Percentiles rank a stretch among this genome's conserved stretches.
These are phyloP conservation scores for Bryopsis sp. DNA, from an alignment of 139 green algal species.

Conservation along the genomic window DNA sequence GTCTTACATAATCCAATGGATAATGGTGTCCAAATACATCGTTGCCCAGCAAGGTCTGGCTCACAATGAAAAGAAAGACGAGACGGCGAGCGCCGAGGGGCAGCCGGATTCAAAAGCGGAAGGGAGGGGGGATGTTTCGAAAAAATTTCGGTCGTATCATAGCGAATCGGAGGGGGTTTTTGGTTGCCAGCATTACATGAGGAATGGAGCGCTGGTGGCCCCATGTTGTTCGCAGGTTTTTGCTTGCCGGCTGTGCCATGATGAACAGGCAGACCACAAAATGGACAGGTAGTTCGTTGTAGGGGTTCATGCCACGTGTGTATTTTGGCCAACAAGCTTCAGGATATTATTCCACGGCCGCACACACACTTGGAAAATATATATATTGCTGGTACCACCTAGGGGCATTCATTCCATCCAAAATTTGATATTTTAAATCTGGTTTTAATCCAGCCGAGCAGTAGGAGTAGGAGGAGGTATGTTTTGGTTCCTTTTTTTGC, in stretches of 20 bases:
- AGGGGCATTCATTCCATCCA: too few species aligned
- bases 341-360: too few species aligned
- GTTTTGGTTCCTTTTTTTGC: too few species aligned
- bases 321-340: too few species aligned
- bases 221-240: constrained; percentile 75
- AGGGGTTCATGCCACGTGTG: too few species aligned
- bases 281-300: constrained; percentile 68
- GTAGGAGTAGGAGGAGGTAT: too few species aligned
- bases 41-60: constrained; percentile 41
- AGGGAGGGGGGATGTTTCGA: neutral
- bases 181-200: constrained; percentile 65
- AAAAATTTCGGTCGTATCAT: constrained; percentile 28
- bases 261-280: constrained; percentile 74
- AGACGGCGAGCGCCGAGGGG: neutral
- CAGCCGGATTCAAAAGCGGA: neutral
- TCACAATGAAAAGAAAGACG: neutral
- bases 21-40: constrained; percentile 79
- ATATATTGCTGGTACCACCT: too few species aligned
- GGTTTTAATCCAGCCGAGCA: too few species aligned
- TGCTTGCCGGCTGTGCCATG: constrained; percentile 89
- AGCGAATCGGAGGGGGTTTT: constrained; percentile 30
- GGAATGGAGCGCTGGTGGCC: constrained; percentile 64
- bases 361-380: too few species aligned
- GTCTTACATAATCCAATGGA: constrained; percentile 95
- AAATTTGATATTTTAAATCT: too few species aligned